Conservation (phyloP, 805 yeast species). For the Starmerella geochares region DNA sequence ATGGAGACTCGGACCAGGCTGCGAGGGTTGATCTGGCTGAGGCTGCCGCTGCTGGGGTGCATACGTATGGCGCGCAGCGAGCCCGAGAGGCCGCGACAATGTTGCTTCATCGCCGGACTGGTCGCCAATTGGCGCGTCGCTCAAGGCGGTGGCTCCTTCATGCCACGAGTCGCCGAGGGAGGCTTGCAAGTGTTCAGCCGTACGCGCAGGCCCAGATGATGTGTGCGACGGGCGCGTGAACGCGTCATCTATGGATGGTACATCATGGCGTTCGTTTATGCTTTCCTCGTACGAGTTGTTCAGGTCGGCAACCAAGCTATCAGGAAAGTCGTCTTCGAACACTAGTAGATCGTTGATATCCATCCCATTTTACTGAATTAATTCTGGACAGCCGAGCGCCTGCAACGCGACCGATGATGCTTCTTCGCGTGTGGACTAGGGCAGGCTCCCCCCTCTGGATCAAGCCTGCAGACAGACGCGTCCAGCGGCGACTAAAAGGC, state of each 20-base stretch:
- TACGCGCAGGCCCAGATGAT: not conserved
- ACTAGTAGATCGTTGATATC: not conserved
- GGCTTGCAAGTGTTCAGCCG: not conserved
- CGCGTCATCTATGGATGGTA: not conserved
- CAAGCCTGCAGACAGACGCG: not conserved
- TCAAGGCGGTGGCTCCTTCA: not conserved
- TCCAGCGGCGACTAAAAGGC: not conserved
- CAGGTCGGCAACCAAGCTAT: not conserved
- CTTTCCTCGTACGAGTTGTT: not conserved
- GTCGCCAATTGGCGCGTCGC: not conserved
- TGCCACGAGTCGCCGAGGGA: not conserved
- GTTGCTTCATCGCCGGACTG: not conserved
- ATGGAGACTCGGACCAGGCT: too few species aligned
- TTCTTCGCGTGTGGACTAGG: not conserved
- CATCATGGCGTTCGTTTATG: not conserved
- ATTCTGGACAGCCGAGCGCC: not conserved
- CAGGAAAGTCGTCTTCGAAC: not conserved
- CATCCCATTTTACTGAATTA: not conserved
- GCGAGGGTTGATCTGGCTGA: too few species aligned
- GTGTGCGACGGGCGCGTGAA: not conserved
- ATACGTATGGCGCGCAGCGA: too few species aligned
- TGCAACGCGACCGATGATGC: conserved; percentile 1
- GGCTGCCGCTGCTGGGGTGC: too few species aligned
- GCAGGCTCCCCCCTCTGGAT: not conserved
- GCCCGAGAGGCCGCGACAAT: not conserved